phyloP scores from a whole-genome alignment of 225 moss, liverwort and hornwort species.

The Anthoceros angustus region DNA sequence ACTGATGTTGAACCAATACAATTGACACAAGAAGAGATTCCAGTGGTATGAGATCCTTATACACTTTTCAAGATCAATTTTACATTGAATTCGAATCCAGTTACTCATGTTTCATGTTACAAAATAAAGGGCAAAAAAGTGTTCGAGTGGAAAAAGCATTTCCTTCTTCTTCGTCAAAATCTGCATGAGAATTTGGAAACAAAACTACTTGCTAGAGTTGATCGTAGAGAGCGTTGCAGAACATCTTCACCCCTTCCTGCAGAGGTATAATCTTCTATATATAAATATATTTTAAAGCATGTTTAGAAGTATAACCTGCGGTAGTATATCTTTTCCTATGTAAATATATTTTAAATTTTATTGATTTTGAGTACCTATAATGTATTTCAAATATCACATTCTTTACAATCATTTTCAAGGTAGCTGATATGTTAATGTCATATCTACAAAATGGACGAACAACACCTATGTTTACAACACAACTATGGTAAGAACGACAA shows the following conservation, averaged over 20 bases:
- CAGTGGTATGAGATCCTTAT: too few relatives aligned
- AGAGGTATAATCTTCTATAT: slow-evolving; percentile 13
- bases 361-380: not conserved
- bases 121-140: slow-evolving; percentile 17
- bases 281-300: too few relatives aligned
- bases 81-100: too few relatives aligned
- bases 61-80: too few relatives aligned
- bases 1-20: too few relatives aligned
- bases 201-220: slow-evolving; percentile 19
- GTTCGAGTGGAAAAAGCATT: slow-evolving; percentile 47
- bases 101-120: not conserved
- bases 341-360: too few relatives aligned
- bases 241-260: slow-evolving; percentile 34
- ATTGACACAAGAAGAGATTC: too few relatives aligned
- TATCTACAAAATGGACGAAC: not conserved
- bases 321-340: too few relatives aligned
- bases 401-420: not conserved
- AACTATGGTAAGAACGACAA: not conserved
- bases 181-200: slow-evolving; percentile 26
- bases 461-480: not conserved
- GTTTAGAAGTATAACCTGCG: too few relatives aligned
- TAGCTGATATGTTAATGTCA: not conserved
- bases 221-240: slow-evolving; percentile 36
- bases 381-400: not conserved
- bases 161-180: slow-evolving; percentile 22